These are phyloP conservation scores for Phytophthora rubi DNA, from an alignment of 352 stramenopile species.

Conservation along the genomic window DNA sequence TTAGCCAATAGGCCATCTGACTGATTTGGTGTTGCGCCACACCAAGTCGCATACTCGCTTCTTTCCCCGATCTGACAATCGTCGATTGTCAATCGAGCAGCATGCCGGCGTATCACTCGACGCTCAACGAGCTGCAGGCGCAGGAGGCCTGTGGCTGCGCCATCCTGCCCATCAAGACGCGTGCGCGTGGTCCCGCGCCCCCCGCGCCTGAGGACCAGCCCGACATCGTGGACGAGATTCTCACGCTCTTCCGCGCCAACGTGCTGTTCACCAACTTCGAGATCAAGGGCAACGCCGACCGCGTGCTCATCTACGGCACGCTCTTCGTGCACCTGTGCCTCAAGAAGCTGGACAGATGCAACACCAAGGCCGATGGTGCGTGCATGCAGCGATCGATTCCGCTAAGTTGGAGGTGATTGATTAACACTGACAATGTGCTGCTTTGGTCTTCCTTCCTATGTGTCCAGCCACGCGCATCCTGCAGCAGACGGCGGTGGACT, in stretches of 20 bases:
- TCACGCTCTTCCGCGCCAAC: constrained; percentile 94
- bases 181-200: constrained; percentile 84
- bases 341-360: constrained; percentile 90
- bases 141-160: constrained; percentile 88
- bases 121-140: constrained; percentile 74
- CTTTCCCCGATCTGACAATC: constrained; percentile 8
- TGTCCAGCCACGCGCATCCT: constrained; percentile 72
- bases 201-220: constrained; percentile 76
- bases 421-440: not conserved
- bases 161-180: constrained; percentile 92
- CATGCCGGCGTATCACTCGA: constrained; percentile 94
- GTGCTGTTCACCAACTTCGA: constrained; percentile 95
- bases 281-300: constrained; percentile 91
- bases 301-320: constrained; percentile 95
- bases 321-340: constrained; percentile 92
- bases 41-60: constrained; percentile 28
- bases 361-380: constrained; percentile 75
- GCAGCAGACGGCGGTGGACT: constrained; percentile 82
- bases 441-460: constrained; percentile 3
- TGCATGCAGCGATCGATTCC: not conserved
- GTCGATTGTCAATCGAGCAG: not conserved
- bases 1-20: too few relatives aligned
- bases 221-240: constrained; percentile 94
- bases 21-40: not conserved
- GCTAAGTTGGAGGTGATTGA: not conserved